Base-by-base conservation (phyloP, 768 basidiomycete genomes). In the Strobilomyces echinocephalus region DNA sequence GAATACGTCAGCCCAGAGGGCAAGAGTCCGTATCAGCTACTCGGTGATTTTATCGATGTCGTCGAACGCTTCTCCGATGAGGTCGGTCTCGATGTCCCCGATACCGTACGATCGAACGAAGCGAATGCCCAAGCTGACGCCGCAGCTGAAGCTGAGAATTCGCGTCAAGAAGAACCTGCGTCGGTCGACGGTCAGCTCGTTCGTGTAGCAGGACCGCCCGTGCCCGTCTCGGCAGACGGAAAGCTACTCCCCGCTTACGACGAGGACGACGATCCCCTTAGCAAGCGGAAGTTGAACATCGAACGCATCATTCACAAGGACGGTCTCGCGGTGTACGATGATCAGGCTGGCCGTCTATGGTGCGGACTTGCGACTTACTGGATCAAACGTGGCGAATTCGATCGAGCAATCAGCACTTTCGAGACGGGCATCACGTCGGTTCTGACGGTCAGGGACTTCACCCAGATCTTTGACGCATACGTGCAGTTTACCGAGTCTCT, bases 301-400 rank as follows among this genome's bases (percentile, higher is more conserved):
- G 95, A 95, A 63, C 73, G 75, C 35, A 87, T 99, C 54, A 79
- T 99, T 38, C 80, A 80, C 28, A 82, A 84, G 57, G 94, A 98
- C 60, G 97, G 97, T 15, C 75, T 99, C 24, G 77, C 76, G 2
- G 76, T 95, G 16, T 98, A 97, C 72, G 93, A 92, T 67, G 97
- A 99, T 67, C 97, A 99, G 72, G 92, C 95, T 2, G 97, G 97
- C 11, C 83, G 91, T 46, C 72, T 99, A 28, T 99, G 95, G 95
- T 88, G 92, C 6, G 97, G 95, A 1, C 72, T 98, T 28, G 95
- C 95, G 1, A 97, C 95, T 0, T 98, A 95, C 66, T 99, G 95
- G 95, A 95, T 95, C 69, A 97, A 97, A 72, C 85, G 93, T 6
- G 91, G 82, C 50, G 97, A 98, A 67, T 97, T 99, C 64, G 94